Evolutionary conservation across 768 basidiomycete species (phyloP).

Genomic region (Calocybe gangraenosa): DNA sequence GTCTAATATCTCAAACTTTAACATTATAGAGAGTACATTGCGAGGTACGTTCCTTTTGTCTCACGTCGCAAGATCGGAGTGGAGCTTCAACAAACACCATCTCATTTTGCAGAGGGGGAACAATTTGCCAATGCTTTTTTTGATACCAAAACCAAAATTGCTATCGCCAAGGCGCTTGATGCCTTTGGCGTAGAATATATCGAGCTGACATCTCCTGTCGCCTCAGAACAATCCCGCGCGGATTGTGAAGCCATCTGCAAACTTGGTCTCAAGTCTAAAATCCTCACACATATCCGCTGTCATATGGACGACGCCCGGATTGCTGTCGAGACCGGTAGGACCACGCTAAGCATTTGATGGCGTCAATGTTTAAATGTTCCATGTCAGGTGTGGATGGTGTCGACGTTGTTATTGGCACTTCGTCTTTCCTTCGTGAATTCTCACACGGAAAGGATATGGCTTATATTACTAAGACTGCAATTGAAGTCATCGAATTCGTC

Average conservation of each 20-base stretch:
- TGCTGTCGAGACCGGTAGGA: slow-evolving; percentile 92
- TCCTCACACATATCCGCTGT: slow-evolving; percentile 98
- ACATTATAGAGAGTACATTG: slow-evolving; percentile 95
- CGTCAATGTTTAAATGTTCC: slow-evolving; percentile 2
- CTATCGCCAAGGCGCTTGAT: slow-evolving; percentile 96
- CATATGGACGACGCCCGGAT: slow-evolving; percentile 99
- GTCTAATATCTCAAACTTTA: slow-evolving; percentile 90
- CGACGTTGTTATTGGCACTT: slow-evolving; percentile 98
- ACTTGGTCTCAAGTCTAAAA: slow-evolving; percentile 93
- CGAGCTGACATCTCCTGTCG: slow-evolving; percentile 96
- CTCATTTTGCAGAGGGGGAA: slow-evolving; percentile 75
- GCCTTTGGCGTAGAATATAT: slow-evolving; percentile 99
- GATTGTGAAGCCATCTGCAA: slow-evolving; percentile 99
- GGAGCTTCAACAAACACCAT: slow-evolving; percentile 13
- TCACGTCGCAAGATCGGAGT: neutral
- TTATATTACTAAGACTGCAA: slow-evolving; percentile 98
- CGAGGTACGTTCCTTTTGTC: slow-evolving; percentile 55
- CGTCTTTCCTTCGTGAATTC: slow-evolving; percentile 98
- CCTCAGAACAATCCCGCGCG: slow-evolving; percentile 88
- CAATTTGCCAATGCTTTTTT: slow-evolving; percentile 99
- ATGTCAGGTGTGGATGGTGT: slow-evolving; percentile 91
- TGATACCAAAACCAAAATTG: slow-evolving; percentile 99
- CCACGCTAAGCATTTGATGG: neutral
- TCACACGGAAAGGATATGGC: slow-evolving; percentile 99
- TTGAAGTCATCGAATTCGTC: slow-evolving; percentile 98